Evolutionary conservation across 805 yeast species (phyloP).

Genomic region (Ascoidea rubescens): DNA sequence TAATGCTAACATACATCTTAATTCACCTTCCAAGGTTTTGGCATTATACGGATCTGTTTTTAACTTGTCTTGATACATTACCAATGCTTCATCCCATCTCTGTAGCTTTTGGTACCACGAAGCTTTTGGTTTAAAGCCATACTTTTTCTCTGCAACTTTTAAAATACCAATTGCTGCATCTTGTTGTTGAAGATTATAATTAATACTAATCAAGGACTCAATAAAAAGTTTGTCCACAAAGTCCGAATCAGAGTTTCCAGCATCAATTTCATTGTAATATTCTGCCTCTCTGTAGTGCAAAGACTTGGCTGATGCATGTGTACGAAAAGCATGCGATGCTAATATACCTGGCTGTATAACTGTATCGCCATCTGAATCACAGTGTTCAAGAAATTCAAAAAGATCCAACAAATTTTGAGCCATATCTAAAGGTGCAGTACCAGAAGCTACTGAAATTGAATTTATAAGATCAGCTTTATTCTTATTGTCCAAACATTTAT

Average conservation of each 20-base stretch:
- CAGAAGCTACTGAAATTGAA: constrained; percentile 77
- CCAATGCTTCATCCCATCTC: constrained; percentile 95
- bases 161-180: constrained; percentile 97
- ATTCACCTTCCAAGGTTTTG: constrained; percentile 91
- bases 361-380: constrained; percentile 53
- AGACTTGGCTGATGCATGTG: constrained; percentile 97
- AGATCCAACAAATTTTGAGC: constrained; percentile 78
- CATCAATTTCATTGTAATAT: constrained; percentile 72
- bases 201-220: constrained; percentile 82
- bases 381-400: constrained; percentile 96
- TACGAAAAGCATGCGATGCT: constrained; percentile 85
- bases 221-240: constrained; percentile 61
- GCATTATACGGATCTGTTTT: constrained; percentile 35
- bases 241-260: not conserved
- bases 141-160: constrained; percentile 86
- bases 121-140: constrained; percentile 82
- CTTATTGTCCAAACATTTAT: constrained; percentile 83
- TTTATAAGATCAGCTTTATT: constrained; percentile 83
- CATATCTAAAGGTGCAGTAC: constrained; percentile 91
- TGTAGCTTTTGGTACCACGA: constrained; percentile 96
- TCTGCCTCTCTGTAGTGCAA: constrained; percentile 91
- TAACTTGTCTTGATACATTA: constrained; percentile 62
- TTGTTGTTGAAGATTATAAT: constrained; percentile 87
- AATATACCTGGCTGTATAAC: constrained; percentile 34
- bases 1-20: constrained; percentile 95